These are phyloP conservation scores for Macrophomina pseudophaseolina DNA, from an alignment of 2,329 filamentous ascomycete species.

Conservation along the genomic window DNA sequence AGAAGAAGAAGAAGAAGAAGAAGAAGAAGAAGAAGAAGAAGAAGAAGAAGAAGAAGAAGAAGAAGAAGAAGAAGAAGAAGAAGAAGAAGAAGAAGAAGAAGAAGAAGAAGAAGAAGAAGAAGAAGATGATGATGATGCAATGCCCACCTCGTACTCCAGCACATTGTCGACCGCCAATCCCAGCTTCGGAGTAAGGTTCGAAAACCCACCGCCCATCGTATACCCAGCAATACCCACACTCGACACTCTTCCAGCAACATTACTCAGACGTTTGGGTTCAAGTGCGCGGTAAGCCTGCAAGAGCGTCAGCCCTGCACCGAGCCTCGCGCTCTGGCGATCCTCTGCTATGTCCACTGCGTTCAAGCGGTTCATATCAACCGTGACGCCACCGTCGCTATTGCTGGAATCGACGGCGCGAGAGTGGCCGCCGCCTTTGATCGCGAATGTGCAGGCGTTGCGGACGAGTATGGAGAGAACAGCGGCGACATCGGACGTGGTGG, in stretches of 20 bases:
- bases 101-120: too few relatives aligned
- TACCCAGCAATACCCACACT: conserved; percentile 28
- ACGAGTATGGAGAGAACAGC: background rate
- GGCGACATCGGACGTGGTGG: background rate
- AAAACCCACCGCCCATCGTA: conserved; percentile 26
- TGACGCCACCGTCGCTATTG: conserved; percentile 38
- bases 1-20: too few relatives aligned
- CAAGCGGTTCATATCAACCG: conserved; percentile 37
- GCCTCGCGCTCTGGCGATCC: conserved; percentile 31
- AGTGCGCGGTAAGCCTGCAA: conserved; percentile 26
- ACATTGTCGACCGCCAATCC: conserved; percentile 10
- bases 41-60: too few relatives aligned
- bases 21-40: too few relatives aligned
- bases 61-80: too few relatives aligned
- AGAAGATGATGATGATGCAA: background rate
- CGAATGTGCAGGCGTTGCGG: conserved; percentile 29
- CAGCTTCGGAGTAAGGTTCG: background rate
- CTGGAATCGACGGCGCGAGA: conserved; percentile 33
- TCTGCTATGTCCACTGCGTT: conserved; percentile 30
- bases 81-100: too few relatives aligned
- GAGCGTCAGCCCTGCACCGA: background rate
- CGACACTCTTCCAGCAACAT: conserved; percentile 24
- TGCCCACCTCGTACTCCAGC: background rate
- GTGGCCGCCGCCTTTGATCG: conserved; percentile 40
- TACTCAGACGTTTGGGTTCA: background rate